Base-by-base conservation (phyloP, 2,329 filamentous ascomycete genomes). In the Hypomyces rosellus region DNA sequence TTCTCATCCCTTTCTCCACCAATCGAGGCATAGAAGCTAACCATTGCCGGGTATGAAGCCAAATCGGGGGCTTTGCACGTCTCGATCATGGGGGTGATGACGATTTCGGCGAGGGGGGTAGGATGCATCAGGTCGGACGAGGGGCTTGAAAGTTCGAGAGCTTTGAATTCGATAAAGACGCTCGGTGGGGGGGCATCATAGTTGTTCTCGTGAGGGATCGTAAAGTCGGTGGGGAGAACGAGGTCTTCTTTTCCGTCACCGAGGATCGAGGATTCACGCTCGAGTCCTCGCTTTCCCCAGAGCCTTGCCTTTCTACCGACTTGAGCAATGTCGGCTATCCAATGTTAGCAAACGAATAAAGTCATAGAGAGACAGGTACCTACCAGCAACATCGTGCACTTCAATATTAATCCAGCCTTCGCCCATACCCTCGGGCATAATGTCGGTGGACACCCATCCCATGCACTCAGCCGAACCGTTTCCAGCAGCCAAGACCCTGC, bases 381-480 rank as follows among this genome's bases (percentile, higher is more conserved):
- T 67, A 78, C 78, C 77, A 38, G 69, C 64, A 22, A 80, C 70
- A 46, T 78, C 71, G 46, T 80, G 74, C 13, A 75, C 75, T 18
- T 80, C 74, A 43, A 85, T 73, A 50, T 80, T 76, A 15, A 83
- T 64, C 79, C 81, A 84, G 9, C 80, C 79, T 43, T 82, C 76
- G 6, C 65, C 67, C 14, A 76, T 58, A 0, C 73, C 76, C 12
- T 70, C 62, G 0, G 82, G 82, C 2, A 74, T 59, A 15, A 85
- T 72, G 48, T 82, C 77, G 30, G 77, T 82, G 11, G 81, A 84
- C 48, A 86, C 72, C 83, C 83, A 85, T 46, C 82, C 82, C 80
- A 86, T 81, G 61, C 82, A 82, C 61, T 86, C 82, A 0, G 75
- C 75, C 14, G 81, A 77, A 3, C 81, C 81, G 48, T 75, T 75